Evolutionary conservation across 306 rosid genomes (phyloP), one percentile per base, ranked within the genome.

Genomic region (Mimosa bimucronata): DNA sequence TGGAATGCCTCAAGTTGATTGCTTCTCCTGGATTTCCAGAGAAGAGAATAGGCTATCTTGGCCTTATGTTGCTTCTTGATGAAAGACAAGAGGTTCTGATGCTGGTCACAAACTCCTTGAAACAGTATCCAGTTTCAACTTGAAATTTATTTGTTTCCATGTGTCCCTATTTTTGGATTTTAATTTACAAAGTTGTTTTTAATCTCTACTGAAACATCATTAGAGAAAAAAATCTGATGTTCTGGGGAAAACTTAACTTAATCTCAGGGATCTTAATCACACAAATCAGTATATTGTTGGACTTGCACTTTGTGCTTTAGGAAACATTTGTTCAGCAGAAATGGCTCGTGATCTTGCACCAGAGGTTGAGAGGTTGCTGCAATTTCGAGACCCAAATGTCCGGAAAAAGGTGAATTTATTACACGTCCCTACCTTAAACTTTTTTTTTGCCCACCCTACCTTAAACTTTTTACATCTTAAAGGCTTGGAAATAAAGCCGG

Each of bases 291-390:
- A 95, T 82, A 93, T 95, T 80, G 99, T 95, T 75, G 99, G 99
- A 85, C 99, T 95, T 79, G 99, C 99, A 28, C 98, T 95, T 73
- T 95, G 99, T 89, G 99, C 99, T 82, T 82, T 95, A 76, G 99
- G 99, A 79, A 95, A 95, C 87, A 95, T 95, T 83, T 95, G 98
- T 81, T 95, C 99, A 30, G 99, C 99, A 5, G 99, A 95, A 84
- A 95, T 96, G 98, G 99, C 99, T 71, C 97, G 99, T 81, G 98
- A 96, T 91, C 99, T 96, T 86, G 99, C 99, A 55, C 98, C 99
- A 58, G 98, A 96, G 84, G 99, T 96, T 62, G 99, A 96, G 84
- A 93, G 99, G 66, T 84, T 96, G 85, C 88, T 96, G 80, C 99
- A 93, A 87, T 96, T 96, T 85, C 94, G 99, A 42, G 99, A 96